Evolutionary conservation across 1,284 basidiomycete genomes (phyloP).

Genomic region (Fistulina hepatica): DNA sequence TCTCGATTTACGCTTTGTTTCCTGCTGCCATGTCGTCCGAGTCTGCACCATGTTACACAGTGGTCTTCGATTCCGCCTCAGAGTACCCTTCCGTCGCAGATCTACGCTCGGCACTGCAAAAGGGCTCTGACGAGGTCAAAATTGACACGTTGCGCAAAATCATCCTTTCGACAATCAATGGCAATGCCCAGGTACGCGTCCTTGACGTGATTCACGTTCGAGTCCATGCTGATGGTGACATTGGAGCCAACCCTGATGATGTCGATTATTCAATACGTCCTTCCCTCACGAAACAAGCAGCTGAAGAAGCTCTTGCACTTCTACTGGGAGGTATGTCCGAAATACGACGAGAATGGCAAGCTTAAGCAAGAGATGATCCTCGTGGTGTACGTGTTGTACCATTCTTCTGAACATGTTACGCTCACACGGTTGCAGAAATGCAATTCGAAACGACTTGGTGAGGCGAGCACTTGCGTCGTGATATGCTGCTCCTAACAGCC

Average conservation of each 20-base stretch:
- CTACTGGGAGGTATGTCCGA: slow-evolving; percentile 99
- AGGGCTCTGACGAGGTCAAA: slow-evolving; percentile 96
- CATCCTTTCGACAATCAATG: slow-evolving; percentile 93
- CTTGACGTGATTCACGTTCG: slow-evolving; percentile 2
- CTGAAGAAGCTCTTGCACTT: slow-evolving; percentile 98
- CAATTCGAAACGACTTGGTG: slow-evolving; percentile 93
- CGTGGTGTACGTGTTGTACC: slow-evolving; percentile 66
- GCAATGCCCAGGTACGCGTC: slow-evolving; percentile 64
- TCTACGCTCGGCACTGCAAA: slow-evolving; percentile 80
- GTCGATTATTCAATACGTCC: slow-evolving; percentile 97
- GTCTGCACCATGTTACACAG: slow-evolving; percentile 74
- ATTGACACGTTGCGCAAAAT: slow-evolving; percentile 94
- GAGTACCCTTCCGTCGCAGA: slow-evolving; percentile 79
- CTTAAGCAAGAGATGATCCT: slow-evolving; percentile 99
- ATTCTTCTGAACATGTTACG: slow-evolving; percentile 5
- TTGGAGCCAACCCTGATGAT: slow-evolving; percentile 80
- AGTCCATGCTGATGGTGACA: slow-evolving; percentile 5
- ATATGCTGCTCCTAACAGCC: too few species aligned
- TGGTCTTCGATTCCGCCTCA: slow-evolving; percentile 70
- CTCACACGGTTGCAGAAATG: slow-evolving; percentile 53
- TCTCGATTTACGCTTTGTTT: too few species aligned
- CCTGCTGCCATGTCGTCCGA: too few species aligned
- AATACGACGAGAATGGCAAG: slow-evolving; percentile 95
- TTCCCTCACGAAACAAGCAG: slow-evolving; percentile 93
- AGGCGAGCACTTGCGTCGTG: slow-evolving; percentile 20